Base-by-base conservation (phyloP, 768 basidiomycete species). In the Naganishia vaughanmartiniae region DNA sequence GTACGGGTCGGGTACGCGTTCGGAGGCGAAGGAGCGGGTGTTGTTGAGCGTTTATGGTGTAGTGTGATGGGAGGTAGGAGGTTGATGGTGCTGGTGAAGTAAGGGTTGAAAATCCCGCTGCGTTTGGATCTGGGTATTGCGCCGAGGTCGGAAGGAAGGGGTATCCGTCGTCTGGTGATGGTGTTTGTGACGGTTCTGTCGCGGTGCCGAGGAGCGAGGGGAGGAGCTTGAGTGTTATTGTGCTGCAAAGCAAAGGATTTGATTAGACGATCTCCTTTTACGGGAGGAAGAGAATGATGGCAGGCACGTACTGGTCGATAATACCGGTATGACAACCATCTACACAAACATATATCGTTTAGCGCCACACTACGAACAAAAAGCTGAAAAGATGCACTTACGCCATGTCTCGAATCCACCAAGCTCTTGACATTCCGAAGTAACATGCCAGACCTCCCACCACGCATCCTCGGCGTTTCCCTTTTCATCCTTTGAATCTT, bases 401-500 rank as follows among this genome's bases (percentile, higher is more conserved):
- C 66, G 66, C 42, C 60, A 70, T n/a, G 63, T 65, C 63, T 73
- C 72, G 54, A 73, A 70, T 48, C 45, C 68, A 19, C 65, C 69
- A 34, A 73, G 31, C 51, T 73, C 72, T 2, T 48, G 51, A 34
- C 69, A 70, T 24, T 67, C 72, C 11, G 56, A 58, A 21, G 56
- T 55, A 24, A 73, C 30, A 17, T 63, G 57, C 69, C 69, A 70
- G 12, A 58, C 53, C 2, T 65, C 65, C 69, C 69, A 73, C 72
- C 72, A 73, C 9, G 30, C 33, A 4, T 54, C 69, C 15, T 45
- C 60, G n/a, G 2, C 48, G 17, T 19, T 34, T 34, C 26, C 34
- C 5, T 55, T 30, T 36, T 9, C 69, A 39, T 54, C 24, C 28
- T 53, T 24, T 4, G 30, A 30, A 33, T 30, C 17, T 11, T 5